A percentile compares a stretch with the other conserved stretches of the same genome.
These are phyloP conservation scores for Nematodospora valgi DNA, from an alignment of 805 yeast species.

Conservation along the genomic window DNA sequence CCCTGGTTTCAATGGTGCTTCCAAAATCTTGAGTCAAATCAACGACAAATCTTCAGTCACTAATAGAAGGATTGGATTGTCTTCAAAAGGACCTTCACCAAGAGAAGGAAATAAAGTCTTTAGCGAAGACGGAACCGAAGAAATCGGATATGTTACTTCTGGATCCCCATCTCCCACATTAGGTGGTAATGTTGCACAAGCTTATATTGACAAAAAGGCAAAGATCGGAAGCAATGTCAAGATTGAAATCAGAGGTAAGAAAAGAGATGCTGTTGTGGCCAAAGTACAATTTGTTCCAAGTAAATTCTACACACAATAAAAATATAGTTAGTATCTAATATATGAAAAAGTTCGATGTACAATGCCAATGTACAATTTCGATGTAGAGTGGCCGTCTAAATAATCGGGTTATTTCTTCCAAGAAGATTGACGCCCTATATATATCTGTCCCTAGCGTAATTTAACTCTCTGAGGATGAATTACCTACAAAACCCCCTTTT, in stretches of 20 bases:
- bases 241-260: slow-evolving; percentile 81
- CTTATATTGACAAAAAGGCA: slow-evolving; percentile 68
- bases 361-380: too few relatives aligned
- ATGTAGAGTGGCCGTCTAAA: too few relatives aligned
- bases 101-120: slow-evolving; percentile 72
- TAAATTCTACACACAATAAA: slow-evolving; percentile 10
- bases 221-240: slow-evolving; percentile 72
- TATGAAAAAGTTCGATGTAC: too few relatives aligned
- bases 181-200: slow-evolving; percentile 86
- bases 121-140: slow-evolving; percentile 46
- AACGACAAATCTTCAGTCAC: slow-evolving; percentile 58
- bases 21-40: slow-evolving; percentile 66
- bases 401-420: too few relatives aligned
- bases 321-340: not conserved
- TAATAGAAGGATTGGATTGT: slow-evolving; percentile 67
- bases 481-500: too few relatives aligned
- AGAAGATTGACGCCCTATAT: too few relatives aligned
- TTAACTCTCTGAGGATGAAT: too few relatives aligned
- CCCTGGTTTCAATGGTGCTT: slow-evolving; percentile 71
- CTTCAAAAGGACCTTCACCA: slow-evolving; percentile 86
- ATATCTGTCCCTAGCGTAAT: too few relatives aligned
- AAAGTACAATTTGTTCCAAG: slow-evolving; percentile 77
- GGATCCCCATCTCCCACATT: slow-evolving; percentile 59
- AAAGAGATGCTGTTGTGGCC: slow-evolving; percentile 68
- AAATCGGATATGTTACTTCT: slow-evolving; percentile 58